A percentile compares a stretch with the other conserved stretches of the same genome.
phyloP scores from a whole-genome alignment of 192 early-diverging fungal genomes.

The Jimgerdemannia flammicorona region DNA sequence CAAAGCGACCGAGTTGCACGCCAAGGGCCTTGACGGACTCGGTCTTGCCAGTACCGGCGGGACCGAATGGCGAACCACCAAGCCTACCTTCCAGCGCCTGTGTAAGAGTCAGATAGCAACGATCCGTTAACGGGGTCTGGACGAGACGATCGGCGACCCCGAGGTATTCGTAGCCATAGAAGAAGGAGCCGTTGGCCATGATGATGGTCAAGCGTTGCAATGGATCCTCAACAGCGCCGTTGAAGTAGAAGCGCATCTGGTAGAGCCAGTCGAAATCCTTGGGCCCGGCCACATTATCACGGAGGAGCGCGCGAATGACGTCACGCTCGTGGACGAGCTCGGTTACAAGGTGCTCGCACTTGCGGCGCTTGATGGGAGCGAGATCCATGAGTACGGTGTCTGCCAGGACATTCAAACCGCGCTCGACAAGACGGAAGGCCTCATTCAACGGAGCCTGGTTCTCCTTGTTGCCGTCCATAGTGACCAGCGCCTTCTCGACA shows the following conservation, averaged over 20 bases:
- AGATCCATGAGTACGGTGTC: slow-evolving; percentile 91
- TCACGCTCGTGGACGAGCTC: slow-evolving; percentile 99
- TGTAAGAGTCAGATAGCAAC: slow-evolving; percentile 97
- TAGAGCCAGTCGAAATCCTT: slow-evolving; percentile 95
- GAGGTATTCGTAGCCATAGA: slow-evolving; percentile 98
- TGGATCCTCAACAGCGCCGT: slow-evolving; percentile 55
- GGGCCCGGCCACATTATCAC: slow-evolving; percentile 39
- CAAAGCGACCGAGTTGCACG: slow-evolving; percentile 90
- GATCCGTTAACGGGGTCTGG: slow-evolving; percentile 98
- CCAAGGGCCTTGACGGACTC: slow-evolving; percentile 98
- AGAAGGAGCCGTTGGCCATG: slow-evolving; percentile 94
- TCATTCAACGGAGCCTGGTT: slow-evolving; percentile 47
- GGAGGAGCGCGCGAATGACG: slow-evolving; percentile 69
- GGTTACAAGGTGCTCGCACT: slow-evolving; percentile 98
- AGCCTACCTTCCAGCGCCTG: slow-evolving; percentile 91
- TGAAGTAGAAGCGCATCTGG: slow-evolving; percentile 89
- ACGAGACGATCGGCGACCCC: slow-evolving; percentile 96
- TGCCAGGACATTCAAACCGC: slow-evolving; percentile 81
- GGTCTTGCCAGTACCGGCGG: slow-evolving; percentile 99
- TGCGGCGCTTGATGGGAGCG: slow-evolving; percentile 75
- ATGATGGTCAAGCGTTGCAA: slow-evolving; percentile 68
- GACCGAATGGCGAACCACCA: slow-evolving; percentile 98
- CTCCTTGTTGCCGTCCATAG: slow-evolving; percentile 31
- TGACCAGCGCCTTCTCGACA: slow-evolving; percentile 74
- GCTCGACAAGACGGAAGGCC: slow-evolving; percentile 59